Percentiles rank a stretch among this genome's conserved stretches.
These are phyloP conservation scores for Psidium friedrichsthalianum DNA, from an alignment of 345 rosid species.

Conservation along the genomic window DNA sequence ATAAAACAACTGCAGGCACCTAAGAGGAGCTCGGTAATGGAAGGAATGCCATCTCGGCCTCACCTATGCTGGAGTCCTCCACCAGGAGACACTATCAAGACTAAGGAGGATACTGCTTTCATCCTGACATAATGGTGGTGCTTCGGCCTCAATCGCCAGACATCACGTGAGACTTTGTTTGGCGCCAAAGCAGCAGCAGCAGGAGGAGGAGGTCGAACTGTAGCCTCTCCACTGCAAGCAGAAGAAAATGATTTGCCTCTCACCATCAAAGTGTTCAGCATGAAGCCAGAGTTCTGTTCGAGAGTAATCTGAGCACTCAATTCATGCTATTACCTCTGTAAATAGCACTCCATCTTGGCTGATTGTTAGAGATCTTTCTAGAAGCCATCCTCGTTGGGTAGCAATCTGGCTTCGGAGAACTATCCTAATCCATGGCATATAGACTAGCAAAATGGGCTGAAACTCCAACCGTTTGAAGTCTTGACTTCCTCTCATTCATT, in stretches of 20 bases:
- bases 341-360: neutral
- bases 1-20: neutral
- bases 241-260: neutral
- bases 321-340: neutral
- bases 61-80: neutral
- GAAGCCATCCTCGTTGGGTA: neutral
- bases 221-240: neutral
- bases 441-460: neutral
- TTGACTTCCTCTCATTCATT: neutral
- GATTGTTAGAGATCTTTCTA: neutral
- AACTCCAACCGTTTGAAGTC: neutral
- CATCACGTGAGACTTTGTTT: neutral
- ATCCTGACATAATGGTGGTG: neutral
- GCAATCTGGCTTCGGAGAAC: neutral
- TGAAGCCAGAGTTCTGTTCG: neutral
- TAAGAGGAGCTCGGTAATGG: neutral
- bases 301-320: neutral
- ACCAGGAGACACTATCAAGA: neutral
- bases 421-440: neutral
- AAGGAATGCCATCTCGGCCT: neutral
- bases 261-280: neutral
- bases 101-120: neutral
- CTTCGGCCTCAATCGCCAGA: neutral
- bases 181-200: neutral
- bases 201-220: neutral